Percentiles rank a stretch among this genome's conserved stretches.
These are phyloP conservation scores for Stromatinia cepivora DNA, from an alignment of 2,329 filamentous ascomycete species.

Conservation along the genomic window DNA sequence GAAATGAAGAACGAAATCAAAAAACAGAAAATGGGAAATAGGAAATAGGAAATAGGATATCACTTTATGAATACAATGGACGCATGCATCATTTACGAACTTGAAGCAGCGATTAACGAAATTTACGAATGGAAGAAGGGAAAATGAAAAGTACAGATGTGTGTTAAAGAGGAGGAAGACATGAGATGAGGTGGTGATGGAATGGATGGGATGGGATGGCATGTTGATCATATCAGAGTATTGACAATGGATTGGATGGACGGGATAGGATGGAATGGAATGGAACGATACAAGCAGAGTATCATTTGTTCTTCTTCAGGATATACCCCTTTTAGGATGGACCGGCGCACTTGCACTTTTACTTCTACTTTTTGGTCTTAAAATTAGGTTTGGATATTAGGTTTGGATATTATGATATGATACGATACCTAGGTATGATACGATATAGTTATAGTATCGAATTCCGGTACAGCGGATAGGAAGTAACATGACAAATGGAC, in stretches of 20 bases:
- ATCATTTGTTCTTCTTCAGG: not conserved
- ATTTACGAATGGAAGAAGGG: not conserved
- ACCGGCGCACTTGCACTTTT: not conserved
- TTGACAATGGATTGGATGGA: no score
- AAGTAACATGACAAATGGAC: no score
- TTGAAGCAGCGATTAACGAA: not conserved
- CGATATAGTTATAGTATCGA: not conserved
- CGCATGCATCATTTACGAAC: not conserved
- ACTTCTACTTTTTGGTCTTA: not conserved
- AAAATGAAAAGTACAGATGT: not conserved
- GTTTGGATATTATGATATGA: not conserved
- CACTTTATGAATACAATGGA: not conserved
- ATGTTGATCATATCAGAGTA: not conserved
- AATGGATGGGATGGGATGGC: not conserved
- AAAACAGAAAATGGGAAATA: not conserved
- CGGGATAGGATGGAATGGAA: not conserved
- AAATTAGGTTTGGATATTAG: not conserved
- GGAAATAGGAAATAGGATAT: not conserved
- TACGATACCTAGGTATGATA: not conserved
- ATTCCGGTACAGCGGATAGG: rapidly evolving
- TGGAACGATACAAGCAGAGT: not conserved
- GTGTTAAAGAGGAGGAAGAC: no score
- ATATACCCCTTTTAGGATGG: slow-evolving; percentile 4
- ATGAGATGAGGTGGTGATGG: not conserved
- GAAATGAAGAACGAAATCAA: not conserved